Evolutionary conservation across 768 basidiomycete species (phyloP), one percentile per base, ranked within the genome.

Genomic region (Favolaschia claudopus): DNA sequence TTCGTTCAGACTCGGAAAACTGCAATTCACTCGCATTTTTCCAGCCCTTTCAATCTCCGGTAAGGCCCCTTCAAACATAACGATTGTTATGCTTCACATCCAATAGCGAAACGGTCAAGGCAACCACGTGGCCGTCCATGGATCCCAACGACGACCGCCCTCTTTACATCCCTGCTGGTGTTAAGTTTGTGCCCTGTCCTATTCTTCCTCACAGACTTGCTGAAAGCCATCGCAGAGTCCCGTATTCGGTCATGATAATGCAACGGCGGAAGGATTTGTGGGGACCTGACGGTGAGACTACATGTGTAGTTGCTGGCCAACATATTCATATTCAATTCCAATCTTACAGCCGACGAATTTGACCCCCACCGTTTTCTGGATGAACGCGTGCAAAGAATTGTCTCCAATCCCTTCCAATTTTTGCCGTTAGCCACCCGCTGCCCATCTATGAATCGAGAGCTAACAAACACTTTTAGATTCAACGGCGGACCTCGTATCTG

Each of bases 351-450:
- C 1, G 63, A 75, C 22, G 70, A 76, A 47, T 85, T 84, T 54
- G 84, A 85, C 53, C 83, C 84, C 0, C 82, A 82, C 34, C 73
- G 83, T 3, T 85, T 82, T 72, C 67, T 84, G 19, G 84, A 84
- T 61, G 68, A 79, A 8, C 33, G 84, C 79, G 13, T 53, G 76
- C 14, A 69, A 72, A 28, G 77, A 58, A 68, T 83, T 39, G 57
- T 72, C 72, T 5, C 73, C 63, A 79, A 82, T 51, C 80, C 80
- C 0, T 84, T 78, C 69, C 82, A 82, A 38, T 85, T 85, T 65
- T 67, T 83, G 6, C 79, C 79, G 49, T 56, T 14, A 70, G 81
- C 29, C 28, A 59, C 79, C 80, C 50, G 70, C 83, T 34, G 71
- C 72, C 6, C 72, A 80, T 52, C 79, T 78, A 0, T n/a, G n/a